Evolutionary conservation across 1,284 basidiomycete genomes (phyloP), one percentile per base, ranked within the genome.

Genomic region (Laetiporus sulphureus): DNA sequence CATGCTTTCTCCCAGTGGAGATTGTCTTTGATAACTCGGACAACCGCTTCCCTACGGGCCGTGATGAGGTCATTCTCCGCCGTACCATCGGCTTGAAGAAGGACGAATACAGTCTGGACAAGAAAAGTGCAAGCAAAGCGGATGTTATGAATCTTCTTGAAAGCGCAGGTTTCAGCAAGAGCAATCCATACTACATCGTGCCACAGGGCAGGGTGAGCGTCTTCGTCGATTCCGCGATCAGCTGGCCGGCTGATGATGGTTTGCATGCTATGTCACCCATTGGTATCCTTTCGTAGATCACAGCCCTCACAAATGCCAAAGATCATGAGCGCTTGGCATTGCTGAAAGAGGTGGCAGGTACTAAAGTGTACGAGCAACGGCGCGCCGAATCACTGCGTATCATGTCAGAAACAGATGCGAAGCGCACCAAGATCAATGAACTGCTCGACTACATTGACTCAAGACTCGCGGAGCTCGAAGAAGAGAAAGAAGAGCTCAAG

Each of bases 171-270:
- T 99, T 99, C 68, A 93, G 89, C 62, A 87, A 91, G 59, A 89
- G 88, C 27, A 99, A 99, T 57, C 96, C 96, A 0, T 99, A 99
- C 66, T 99, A 99, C 59, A 99, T 99, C 50, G 95, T 99, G 0
- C 95, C 95, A 0, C 95, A 99, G 70, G 95, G 95, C 45, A 73
- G 95, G 42, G 92, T 94, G 55, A 62, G 83, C 73, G 24, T 31
- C n/a, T 32, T 15, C 25, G 43, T 10, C 41, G n/a, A 12, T 20
- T 35, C 18, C 25, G 10, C 5, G 2, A n/a, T n/a, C n/a, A 6
- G 5, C 7, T 21, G 18, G 15, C 12, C 16, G 16, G 16, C 32
- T n/a, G 8, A 8, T 18, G 16, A 6, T 15, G 7, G 16, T 10
- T 18, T 18, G 16, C 16, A 18, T 12, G n/a, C n/a, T n/a, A 32